Percentiles rank a stretch among this genome's conserved stretches.
Evolutionary conservation across 2,329 filamentous ascomycete species (phyloP).

Genomic region (Arthrinium phaeospermum): DNA sequence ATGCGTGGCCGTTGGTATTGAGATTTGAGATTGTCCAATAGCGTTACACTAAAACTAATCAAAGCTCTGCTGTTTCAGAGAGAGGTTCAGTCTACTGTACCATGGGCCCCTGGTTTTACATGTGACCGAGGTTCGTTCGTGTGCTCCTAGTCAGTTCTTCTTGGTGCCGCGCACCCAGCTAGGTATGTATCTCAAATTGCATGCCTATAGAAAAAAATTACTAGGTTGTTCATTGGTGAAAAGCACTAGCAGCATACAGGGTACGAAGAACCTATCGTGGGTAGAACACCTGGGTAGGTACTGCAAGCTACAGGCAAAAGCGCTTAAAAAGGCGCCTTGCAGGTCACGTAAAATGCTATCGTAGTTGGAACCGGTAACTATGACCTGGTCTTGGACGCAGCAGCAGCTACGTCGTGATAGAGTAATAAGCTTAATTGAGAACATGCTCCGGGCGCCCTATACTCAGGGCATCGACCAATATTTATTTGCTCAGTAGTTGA

Average conservation of each 20-base stretch:
- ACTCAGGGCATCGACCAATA: not conserved
- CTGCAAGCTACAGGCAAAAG: not conserved
- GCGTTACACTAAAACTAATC: conserved; percentile 18
- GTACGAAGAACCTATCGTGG: not conserved
- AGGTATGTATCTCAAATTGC: not conserved
- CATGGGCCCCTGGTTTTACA: not conserved
- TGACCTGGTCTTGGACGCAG: not conserved
- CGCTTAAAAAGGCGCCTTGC: not conserved
- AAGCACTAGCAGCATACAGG: not conserved
- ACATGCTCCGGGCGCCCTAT: not conserved
- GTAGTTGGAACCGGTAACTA: not conserved
- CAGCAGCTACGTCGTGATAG: not conserved
- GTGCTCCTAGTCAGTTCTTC: not conserved
- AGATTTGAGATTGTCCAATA: conserved; percentile 18
- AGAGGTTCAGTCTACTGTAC: not conserved
- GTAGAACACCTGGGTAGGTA: not conserved
- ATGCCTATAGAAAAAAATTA: not conserved
- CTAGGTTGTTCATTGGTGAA: not conserved
- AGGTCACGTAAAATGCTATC: not conserved
- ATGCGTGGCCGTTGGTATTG: not conserved
- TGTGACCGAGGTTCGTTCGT: conserved; percentile 9
- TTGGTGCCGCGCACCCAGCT: not conserved
- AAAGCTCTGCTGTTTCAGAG: conserved; percentile 4
- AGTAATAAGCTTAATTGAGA: conserved; percentile 13
- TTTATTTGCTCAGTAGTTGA: not conserved